These are phyloP conservation scores for Clonostachys rosea DNA, from an alignment of 2,329 filamentous ascomycete genomes.

Conservation along the genomic window DNA sequence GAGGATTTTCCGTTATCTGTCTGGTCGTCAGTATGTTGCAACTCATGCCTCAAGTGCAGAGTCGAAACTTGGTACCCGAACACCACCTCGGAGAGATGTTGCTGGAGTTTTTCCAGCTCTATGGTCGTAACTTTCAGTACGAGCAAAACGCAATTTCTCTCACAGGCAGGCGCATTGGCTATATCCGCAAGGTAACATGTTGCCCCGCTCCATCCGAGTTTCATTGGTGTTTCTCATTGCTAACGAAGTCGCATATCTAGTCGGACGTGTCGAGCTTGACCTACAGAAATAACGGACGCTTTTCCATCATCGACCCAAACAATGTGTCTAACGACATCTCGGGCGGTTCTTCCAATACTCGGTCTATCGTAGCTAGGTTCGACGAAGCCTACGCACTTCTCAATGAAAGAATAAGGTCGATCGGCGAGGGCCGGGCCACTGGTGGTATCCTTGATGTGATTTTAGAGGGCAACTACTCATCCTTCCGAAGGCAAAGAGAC, in stretches of 20 bases:
- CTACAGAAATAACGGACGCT: constrained; percentile 59
- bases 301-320: constrained; percentile 92
- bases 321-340: constrained; percentile 82
- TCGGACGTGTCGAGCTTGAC: constrained; percentile 36
- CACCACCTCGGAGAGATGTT: constrained; percentile 76
- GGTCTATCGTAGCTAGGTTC: constrained; percentile 66
- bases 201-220: neutral
- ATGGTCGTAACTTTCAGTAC: constrained; percentile 77
- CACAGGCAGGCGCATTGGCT: constrained; percentile 39
- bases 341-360: constrained; percentile 72
- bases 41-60: constrained; percentile 67
- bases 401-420: constrained; percentile 15
- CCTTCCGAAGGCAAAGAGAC: constrained; percentile 65
- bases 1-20: constrained; percentile 92
- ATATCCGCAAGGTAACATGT: constrained; percentile 67
- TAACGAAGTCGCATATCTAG: constrained; percentile 18
- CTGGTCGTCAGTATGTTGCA: constrained; percentile 87
- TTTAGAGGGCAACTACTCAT: constrained; percentile 73
- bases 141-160: constrained; percentile 68
- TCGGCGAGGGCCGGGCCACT: constrained; percentile 26
- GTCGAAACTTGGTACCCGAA: constrained; percentile 49
- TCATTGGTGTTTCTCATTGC: neutral
- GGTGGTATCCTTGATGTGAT: constrained; percentile 62
- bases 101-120: constrained; percentile 84
- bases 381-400: constrained; percentile 40